A percentile compares a stretch with the other conserved stretches of the same genome.
phyloP scores from a whole-genome alignment of 768 basidiomycete genomes.

The Tylopilus sp. region DNA sequence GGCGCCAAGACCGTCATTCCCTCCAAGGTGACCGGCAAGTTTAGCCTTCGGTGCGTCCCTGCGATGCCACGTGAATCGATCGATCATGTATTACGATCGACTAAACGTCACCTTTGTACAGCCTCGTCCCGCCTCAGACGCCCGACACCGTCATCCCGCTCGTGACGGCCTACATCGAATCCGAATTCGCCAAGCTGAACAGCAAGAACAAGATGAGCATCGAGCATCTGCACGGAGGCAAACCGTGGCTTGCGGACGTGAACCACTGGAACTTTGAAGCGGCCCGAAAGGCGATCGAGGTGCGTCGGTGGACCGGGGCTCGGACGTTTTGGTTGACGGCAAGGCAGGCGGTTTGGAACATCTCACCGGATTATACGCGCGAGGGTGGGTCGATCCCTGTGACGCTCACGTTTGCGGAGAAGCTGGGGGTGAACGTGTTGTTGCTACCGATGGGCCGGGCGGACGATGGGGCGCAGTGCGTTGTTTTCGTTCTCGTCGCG shows the following conservation, averaged over 20 bases:
- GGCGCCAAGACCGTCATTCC: conserved; percentile 92
- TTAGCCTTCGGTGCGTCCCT: conserved; percentile 76
- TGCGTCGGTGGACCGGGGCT: conserved; percentile 25
- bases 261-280: conserved; percentile 95
- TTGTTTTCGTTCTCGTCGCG: neutral
- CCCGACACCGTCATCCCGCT: conserved; percentile 70
- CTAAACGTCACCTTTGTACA: conserved; percentile 20
- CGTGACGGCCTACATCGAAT: conserved; percentile 64
- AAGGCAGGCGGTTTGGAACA: conserved; percentile 54
- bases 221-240: conserved; percentile 76
- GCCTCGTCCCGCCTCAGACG: conserved; percentile 83
- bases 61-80: neutral
- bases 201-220: conserved; percentile 78
- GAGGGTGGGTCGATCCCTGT: conserved; percentile 97
- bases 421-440: conserved; percentile 80
- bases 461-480: conserved; percentile 92
- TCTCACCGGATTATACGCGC: conserved; percentile 77
- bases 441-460: conserved; percentile 91
- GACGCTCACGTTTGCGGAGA: conserved; percentile 90
- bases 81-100: neutral
- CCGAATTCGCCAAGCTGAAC: conserved; percentile 81
- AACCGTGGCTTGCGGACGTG: conserved; percentile 83
- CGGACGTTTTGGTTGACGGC: neutral
- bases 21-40: conserved; percentile 84
- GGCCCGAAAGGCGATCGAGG: conserved; percentile 81